Conservation (phyloP, 495 filamentous ascomycete species). For the Neurospora sp. region DNA sequence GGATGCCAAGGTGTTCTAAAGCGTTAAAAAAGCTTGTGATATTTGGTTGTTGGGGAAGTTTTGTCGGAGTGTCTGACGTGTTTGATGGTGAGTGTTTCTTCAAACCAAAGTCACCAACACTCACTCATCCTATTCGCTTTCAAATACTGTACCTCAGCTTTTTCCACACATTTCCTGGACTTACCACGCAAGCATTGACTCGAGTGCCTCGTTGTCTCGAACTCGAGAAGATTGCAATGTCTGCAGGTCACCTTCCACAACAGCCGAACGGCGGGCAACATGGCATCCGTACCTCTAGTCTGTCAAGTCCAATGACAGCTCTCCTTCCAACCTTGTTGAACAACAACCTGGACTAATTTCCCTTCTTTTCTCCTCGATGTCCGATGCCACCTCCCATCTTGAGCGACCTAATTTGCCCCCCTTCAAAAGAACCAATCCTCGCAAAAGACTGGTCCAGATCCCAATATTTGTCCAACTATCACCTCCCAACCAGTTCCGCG, state of each 20-base stretch:
- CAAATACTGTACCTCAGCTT: neutral
- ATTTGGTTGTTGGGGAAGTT: neutral
- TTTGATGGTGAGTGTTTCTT: neutral
- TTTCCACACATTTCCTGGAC: neutral
- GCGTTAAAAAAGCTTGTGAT: neutral
- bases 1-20: neutral
- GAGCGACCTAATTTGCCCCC: neutral
- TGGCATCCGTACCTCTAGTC: neutral
- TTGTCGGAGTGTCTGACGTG: neutral
- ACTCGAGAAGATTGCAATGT: neutral
- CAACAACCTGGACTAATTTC: neutral
- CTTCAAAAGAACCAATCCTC: neutral
- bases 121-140: neutral
- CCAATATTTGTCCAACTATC: neutral
- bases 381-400: neutral
- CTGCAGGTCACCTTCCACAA: neutral
- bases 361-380: neutral
- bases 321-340: neutral
- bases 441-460: neutral
- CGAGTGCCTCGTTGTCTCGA: neutral
- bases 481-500: neutral
- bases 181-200: neutral
- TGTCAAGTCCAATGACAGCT: neutral
- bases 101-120: neutral
- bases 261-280: neutral